Conservation (phyloP, 352 stramenopile genomes). For the Phytophthora sp. region DNA sequence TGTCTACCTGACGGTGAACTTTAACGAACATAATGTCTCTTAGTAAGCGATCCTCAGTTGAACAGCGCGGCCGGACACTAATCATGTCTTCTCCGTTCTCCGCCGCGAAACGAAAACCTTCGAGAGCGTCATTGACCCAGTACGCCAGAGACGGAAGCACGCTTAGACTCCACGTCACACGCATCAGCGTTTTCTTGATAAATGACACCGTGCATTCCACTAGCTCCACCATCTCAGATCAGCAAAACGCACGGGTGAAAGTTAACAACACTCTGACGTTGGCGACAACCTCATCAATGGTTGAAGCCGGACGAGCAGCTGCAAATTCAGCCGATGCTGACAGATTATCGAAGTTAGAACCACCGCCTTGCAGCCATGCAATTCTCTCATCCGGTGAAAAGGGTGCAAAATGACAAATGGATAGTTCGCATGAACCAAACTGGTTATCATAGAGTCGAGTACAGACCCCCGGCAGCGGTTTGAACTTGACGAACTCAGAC, state of each 20-base stretch:
- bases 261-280: not conserved
- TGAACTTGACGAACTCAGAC: not conserved
- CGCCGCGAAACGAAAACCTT: not conserved
- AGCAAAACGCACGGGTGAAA: not conserved
- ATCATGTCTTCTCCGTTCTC: not conserved
- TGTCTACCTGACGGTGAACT: not conserved
- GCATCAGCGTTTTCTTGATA: not conserved
- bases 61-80: not conserved
- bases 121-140: not conserved
- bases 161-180: not conserved
- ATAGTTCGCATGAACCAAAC: not conserved
- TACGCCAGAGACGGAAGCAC: not conserved
- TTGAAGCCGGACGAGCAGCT: not conserved
- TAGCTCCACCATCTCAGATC: not conserved
- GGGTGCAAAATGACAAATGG: not conserved
- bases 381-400: not conserved
- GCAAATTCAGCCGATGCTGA: not conserved
- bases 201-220: not conserved
- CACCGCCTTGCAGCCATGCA: not conserved
- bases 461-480: not conserved
- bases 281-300: not conserved
- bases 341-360: not conserved
- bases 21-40: not conserved
- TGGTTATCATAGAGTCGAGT: not conserved
- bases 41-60: not conserved